These are phyloP conservation scores for sunflower (Helianthus annuus) DNA, from an alignment of 129 eudicot genomes.

Conservation along the genomic window DNA sequence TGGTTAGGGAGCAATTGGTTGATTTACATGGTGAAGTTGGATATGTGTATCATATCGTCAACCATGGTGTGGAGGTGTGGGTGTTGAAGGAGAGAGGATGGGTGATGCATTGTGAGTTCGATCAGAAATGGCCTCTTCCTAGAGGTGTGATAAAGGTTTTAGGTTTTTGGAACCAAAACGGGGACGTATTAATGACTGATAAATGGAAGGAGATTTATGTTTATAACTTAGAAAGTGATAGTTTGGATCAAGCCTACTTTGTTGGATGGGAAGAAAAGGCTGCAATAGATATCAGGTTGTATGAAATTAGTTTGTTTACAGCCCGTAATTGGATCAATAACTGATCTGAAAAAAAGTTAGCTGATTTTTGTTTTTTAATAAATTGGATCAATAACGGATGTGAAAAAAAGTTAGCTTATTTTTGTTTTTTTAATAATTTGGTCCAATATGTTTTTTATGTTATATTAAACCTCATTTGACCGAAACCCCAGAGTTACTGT, in stretches of 20 bases:
- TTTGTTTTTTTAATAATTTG: no score
- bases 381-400: neutral
- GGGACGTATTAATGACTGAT: neutral
- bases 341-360: no score
- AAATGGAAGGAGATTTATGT: neutral
- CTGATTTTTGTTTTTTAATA: no score
- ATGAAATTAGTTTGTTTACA: neutral
- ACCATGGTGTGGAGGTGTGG: neutral
- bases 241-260: neutral
- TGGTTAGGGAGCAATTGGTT: neutral
- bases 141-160: neutral
- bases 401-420: no score
- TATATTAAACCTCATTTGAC: no score
- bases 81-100: neutral
- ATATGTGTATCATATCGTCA: neutral
- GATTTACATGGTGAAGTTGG: constrained; percentile 12
- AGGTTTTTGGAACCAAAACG: constrained; percentile 12
- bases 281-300: neutral
- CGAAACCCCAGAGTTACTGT: no score
- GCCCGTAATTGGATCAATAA: neutral
- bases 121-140: neutral
- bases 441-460: no score
- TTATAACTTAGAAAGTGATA: neutral
- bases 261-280: neutral
- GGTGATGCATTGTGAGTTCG: neutral